Base-by-base conservation (phyloP, 2,329 filamentous ascomycete species). In the Fusarium sp. region DNA sequence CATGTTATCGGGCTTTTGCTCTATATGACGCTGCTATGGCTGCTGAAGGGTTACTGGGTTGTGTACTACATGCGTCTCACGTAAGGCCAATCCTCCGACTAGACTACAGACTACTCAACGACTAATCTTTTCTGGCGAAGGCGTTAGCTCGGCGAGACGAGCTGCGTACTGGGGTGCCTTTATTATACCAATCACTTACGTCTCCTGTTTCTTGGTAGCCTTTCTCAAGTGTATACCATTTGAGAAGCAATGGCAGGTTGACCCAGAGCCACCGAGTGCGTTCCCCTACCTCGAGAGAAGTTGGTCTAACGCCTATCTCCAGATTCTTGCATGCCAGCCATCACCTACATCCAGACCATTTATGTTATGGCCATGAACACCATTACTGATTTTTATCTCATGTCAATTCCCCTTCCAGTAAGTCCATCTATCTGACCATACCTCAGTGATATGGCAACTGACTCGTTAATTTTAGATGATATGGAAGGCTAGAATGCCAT, bases 221-320 rank as follows among this genome's bases (percentile, higher is more conserved):
- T 51, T 56, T 8, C 53, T 56, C 12, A 56, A 56, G 40, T 56
- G 53, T 29, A 56, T 56, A 10, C 53, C 53, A 2, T 56, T 56
- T n/a, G 53, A 56, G 9, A 56, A 45, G 26, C 53, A 56, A 22
- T 56, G 53, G 53, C 53, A 56, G 26, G 7, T 56, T 35, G 46
- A 56, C 19, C 53, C 53, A 28, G 53, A 56, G 32, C 53, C 53
- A 6, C 50, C 25, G n/a, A 53, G 50, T 53, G 12, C 2, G 50
- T 10, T n/a, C 29, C 10, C 19, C 12, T 12, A 2, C 32, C 7
- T 9, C 12, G 6, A 1, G 8, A 10, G 5, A 19, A 22, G 40
- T 45, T 19, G 24, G 12, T 32, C 40, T 31, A 19, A 47, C 15
- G 9, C 4, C 6, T 15, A 11, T n/a, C 4, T 10, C 11, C 12